Evolutionary conservation across 177 flowering plant genomes (phyloP), one percentile per base, ranked within the genome.

Genomic region (Vitis hybrid): DNA sequence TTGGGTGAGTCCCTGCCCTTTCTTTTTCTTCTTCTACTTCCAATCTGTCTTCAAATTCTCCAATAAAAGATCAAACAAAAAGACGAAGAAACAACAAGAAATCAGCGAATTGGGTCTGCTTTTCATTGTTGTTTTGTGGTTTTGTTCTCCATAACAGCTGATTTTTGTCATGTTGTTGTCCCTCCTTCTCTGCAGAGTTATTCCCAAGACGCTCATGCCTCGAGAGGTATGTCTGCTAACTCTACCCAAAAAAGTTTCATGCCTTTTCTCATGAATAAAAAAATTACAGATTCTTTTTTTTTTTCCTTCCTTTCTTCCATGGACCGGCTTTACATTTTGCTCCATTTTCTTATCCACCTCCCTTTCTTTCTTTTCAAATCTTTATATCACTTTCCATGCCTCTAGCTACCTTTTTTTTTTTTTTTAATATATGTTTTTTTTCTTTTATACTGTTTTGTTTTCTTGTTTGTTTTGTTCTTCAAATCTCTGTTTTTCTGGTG

Each of bases 151-250:
- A 63, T 55, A 32, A 55, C 30, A 71, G 75, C 80, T 82, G 56
- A 74, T 61, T 69, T 88, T 89, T 91, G 93, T 89, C 93, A 85
- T 85, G 84, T 87, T 88, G 80, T 76, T 90, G 97, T 91, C 90
- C 77, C 63, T 71, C 65, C 59, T 46, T n/a, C 69, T 74, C 72
- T 82, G 84, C 92, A 94, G 98, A 73, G 94, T 94, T 67, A 94
- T 94, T 89, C 99, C 99, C 94, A 95, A 93, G 96, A 91, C 97
- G 71, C 98, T 95, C 89, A 93, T 93, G 98, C 97, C 97, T 78
- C 85, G 97, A 89, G 99, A 95, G 99, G 99, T 94, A 90, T 81
- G 92, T 86, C 81, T 84, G 70, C 73, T 73, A 21, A 50, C 27
- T 35, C 57, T 35, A 46, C 65, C 64, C 64, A 56, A 67, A 64